Base-by-base conservation (phyloP, 140 eudicot species). In the Bidens hawaiensis region DNA sequence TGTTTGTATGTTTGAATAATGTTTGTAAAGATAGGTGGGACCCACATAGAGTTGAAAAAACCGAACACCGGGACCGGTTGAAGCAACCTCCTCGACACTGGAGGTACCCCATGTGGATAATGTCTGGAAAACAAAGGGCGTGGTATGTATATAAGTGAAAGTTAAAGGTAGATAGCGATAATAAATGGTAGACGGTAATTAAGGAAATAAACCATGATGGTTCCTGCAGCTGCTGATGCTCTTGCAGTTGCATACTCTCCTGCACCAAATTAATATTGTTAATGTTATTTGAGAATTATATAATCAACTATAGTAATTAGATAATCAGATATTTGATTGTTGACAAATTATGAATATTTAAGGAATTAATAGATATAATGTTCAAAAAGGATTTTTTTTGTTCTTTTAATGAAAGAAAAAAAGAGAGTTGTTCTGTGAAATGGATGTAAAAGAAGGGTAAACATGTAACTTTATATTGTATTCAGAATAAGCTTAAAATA, bases 1-100 rank as follows among this genome's bases (percentile, higher is more conserved):
- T 36, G 5, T n/a, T 17, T 2, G 54, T 65, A 6, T 73, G 23
- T 46, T 73, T 33, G 15, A 57, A 24, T 55, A 46, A 33, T 49
- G 4, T 33, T 55, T 36, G 1, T 16, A 55, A 64, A 64, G 62
- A 43, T 56, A 27, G 38, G 5, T 33, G 8, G 40, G 62, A 73
- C 98, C 76, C 69, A 93, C 99, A 60, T 93, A 93, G 65, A 93
- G 96, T 68, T 93, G 96, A 68, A 93, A 88, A 73, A 93, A 88
- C 16, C 88, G 94, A 38, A 82, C 64, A 38, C 96, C 96, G n/a
- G 89, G 82, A 60, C 96, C 95, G 4, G 95, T 85, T 59, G 99
- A 88, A 45, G 89, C 94, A 68, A 93, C 95, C 81, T 93, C 99
- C 76, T 93, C 99, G 3, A 93, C 81, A 67, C 88, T 93, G 2